Evolutionary conservation across 129 eudicot genomes (phyloP), one percentile per base, ranked within the genome.

Genomic region (Artemisia annua): DNA sequence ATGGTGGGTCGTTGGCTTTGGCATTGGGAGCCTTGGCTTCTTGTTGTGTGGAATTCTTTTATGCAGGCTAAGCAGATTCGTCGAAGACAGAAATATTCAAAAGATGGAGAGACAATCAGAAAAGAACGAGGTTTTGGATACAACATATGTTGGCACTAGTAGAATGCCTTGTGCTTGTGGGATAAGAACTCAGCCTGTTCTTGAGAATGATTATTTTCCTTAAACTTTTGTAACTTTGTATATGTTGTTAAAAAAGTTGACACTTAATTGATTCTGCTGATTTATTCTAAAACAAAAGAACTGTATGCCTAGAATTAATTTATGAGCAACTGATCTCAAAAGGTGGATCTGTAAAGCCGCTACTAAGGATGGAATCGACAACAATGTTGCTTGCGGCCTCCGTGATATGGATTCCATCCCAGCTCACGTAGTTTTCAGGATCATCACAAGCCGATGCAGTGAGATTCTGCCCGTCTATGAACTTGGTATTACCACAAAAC

Each of bases 151-250:
- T 75, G 88, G 93, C 7, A 72, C 17, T 11, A 86, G 93, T 77
- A 90, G 79, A 87, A 82, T 94, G 97, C 99, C 99, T 75, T 63
- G 83, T 13, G 99, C 99, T 58, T 18, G 85, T n/a, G 81, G 82
- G 59, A 84, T 88, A 73, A 88, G 99, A 82, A 90, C 99, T 19
- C 96, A 86, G 44, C 97, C 91, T 12, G 81, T 52, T 66, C 75
- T 94, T 85, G 97, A 94, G 53, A 74, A 75, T 56, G 89, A 80
- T 63, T 80, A 75, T 80, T 73, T 80, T 75, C 97, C 99, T 81
- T 90, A 56, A 82, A 13, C 67, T 63, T 73, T 20, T 70, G 24
- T 67, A 58, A 58, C 17, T 32, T 55, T 18, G 14, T 67, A 16
- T 48, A 0, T 24, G 8, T 17, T 51, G 17, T 39, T 39, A n/a